Conservation (phyloP, 768 basidiomycete species). For the Mycena albidolilacea region DNA sequence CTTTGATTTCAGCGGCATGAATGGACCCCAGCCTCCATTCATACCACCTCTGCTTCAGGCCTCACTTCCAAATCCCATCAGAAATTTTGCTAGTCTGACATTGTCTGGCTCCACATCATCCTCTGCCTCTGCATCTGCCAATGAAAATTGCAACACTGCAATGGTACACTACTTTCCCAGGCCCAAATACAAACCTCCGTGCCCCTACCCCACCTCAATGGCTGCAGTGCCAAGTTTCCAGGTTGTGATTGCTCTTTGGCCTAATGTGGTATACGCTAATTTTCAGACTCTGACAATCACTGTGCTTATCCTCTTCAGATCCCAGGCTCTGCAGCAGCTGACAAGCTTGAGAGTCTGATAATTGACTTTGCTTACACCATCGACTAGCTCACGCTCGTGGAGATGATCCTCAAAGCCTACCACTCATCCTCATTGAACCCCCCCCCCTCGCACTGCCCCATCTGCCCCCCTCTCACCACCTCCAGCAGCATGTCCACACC, state of each 20-base stretch:
- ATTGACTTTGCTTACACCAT: conserved; percentile 4
- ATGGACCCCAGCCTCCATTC: background rate
- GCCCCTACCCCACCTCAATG: background rate
- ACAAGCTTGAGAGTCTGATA: background rate
- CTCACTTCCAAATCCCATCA: background rate
- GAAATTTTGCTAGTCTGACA: background rate
- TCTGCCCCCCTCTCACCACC: no score
- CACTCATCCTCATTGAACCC: no score
- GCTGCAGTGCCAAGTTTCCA: background rate
- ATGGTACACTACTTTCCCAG: conserved; percentile 5
- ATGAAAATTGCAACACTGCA: conserved; percentile 2
- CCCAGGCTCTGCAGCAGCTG: background rate
- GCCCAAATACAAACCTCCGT: conserved; percentile 5
- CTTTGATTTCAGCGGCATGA: background rate
- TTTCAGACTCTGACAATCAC: no score
- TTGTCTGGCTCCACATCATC: background rate
- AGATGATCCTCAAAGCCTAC: background rate
- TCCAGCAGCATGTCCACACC: no score
- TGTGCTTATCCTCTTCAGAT: background rate
- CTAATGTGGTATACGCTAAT: background rate
- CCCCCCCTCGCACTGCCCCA: no score
- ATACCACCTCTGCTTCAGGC: background rate
- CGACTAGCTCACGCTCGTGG: background rate
- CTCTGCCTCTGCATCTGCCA: background rate
- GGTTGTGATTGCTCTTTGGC: conserved; percentile 1